Evolutionary conservation across 2,329 filamentous ascomycete species (phyloP).

Genomic region (Aspergillus piperis): DNA sequence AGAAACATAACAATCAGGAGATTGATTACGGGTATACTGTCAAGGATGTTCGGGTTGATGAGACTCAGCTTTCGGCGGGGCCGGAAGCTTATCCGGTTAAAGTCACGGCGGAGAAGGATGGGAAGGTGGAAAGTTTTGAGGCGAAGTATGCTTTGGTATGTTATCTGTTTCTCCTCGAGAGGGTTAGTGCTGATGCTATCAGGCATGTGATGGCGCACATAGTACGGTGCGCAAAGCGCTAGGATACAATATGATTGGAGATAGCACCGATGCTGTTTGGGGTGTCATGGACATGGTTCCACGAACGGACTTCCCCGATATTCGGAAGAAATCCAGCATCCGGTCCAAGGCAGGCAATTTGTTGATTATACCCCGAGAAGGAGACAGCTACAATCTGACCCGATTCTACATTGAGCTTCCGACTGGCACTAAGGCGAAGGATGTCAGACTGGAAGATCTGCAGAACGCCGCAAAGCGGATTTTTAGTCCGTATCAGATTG

Average conservation of each 20-base stretch:
- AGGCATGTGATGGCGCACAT: constrained; percentile 54
- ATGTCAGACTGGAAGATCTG: constrained; percentile 56
- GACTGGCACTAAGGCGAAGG: constrained; percentile 50
- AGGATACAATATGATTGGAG: constrained; percentile 59
- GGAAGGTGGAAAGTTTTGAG: constrained; percentile 42
- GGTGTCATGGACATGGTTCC: constrained; percentile 59
- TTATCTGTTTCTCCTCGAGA: constrained; percentile 11
- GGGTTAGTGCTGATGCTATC: background rate
- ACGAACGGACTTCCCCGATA: constrained; percentile 53
- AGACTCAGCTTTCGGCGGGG: constrained; percentile 43
- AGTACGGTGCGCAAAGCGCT: constrained; percentile 43
- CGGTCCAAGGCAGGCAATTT: constrained; percentile 50
- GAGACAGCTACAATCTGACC: constrained; percentile 56
- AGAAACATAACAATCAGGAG: constrained; percentile 42
- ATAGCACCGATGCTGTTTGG: constrained; percentile 59
- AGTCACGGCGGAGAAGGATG: constrained; percentile 47
- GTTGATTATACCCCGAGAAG: constrained; percentile 57
- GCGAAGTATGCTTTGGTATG: constrained; percentile 57
- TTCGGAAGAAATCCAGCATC: constrained; percentile 53
- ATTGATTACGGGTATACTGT: constrained; percentile 61
- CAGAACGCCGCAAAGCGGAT: constrained; percentile 56
- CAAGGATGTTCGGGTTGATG: constrained; percentile 54
- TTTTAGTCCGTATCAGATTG: constrained; percentile 57
- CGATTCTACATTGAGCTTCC: constrained; percentile 66
- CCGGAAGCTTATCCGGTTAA: constrained; percentile 47